Conservation (phyloP, 768 basidiomycete genomes). For the Gymnopilus dilepis region DNA sequence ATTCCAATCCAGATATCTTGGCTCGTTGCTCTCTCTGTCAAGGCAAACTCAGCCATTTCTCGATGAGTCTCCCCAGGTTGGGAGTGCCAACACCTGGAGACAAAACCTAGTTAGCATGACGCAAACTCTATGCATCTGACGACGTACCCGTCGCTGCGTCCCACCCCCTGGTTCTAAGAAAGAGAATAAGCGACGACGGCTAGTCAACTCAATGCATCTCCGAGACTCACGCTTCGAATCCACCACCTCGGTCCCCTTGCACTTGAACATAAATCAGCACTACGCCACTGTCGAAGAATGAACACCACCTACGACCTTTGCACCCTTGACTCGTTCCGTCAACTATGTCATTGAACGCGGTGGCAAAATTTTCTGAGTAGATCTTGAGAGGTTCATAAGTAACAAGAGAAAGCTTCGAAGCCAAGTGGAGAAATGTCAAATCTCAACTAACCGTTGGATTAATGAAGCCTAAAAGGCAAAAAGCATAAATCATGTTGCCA, state of each 20-base stretch:
- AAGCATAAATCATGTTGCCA: not conserved
- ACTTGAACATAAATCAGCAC: conserved; percentile 25
- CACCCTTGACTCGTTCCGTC: conserved; percentile 48
- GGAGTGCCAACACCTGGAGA: conserved; percentile 48
- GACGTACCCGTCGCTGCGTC: conserved; percentile 48
- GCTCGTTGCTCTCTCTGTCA: not conserved
- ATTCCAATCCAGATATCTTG: not conserved
- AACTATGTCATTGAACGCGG: conserved; percentile 48
- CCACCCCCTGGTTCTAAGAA: conserved; percentile 42
- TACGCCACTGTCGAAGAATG: not conserved
- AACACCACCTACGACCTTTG: conserved; percentile 37
- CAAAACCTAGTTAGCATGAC: no score
- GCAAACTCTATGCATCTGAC: no score
- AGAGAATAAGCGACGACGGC: not conserved
- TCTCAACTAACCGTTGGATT: conserved; percentile 43
- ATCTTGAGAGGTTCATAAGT: conserved; percentile 27
- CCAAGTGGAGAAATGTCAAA: not conserved
- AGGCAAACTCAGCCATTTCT: conserved; percentile 43
- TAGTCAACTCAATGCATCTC: not conserved
- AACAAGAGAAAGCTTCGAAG: conserved; percentile 15
- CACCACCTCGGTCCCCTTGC: conserved; percentile 37
- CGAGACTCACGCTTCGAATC: conserved; percentile 39
- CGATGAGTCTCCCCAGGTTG: conserved; percentile 44
- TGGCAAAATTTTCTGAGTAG: conserved; percentile 34
- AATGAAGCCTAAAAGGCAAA: conserved; percentile 40